Percentiles rank a stretch among this genome's conserved stretches.
phyloP scores from a whole-genome alignment of 305 asterid genomes.

The Solanum hybrid region DNA sequence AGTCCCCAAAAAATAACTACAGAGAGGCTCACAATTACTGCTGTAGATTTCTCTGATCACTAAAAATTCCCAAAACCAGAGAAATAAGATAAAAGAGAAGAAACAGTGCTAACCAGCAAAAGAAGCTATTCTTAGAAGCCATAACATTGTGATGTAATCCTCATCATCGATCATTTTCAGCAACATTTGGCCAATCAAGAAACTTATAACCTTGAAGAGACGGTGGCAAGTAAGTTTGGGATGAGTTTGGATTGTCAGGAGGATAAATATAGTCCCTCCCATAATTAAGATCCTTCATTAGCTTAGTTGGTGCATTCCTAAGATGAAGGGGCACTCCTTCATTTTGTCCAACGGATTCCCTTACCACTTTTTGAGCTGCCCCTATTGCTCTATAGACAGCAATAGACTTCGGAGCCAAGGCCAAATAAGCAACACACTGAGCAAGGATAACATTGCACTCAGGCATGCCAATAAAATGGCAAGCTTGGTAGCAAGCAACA shows the following conservation, averaged over 20 bases:
- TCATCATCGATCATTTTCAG: neutral
- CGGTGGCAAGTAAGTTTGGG: slow-evolving; percentile 60
- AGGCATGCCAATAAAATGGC: slow-evolving; percentile 78
- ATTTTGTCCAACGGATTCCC: slow-evolving; percentile 69
- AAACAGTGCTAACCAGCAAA: neutral
- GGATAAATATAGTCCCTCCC: slow-evolving; percentile 70
- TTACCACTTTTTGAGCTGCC: slow-evolving; percentile 51
- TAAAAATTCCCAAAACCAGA: neutral
- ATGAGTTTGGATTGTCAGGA: slow-evolving; percentile 44
- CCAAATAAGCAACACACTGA: slow-evolving; percentile 69
- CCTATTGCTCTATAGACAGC: slow-evolving; percentile 53
- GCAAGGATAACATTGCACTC: slow-evolving; percentile 72
- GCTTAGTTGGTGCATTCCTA: slow-evolving; percentile 87
- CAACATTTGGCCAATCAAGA: slow-evolving; percentile 44
- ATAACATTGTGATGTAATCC: neutral
- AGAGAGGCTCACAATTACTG: neutral
- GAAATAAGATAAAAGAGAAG: neutral
- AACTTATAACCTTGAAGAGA: slow-evolving; percentile 66
- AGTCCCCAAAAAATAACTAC: neutral
- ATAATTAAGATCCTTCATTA: slow-evolving; percentile 79
- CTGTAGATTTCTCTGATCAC: neutral
- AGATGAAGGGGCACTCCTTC: slow-evolving; percentile 75
- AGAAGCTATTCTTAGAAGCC: neutral
- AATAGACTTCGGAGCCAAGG: slow-evolving; percentile 75
- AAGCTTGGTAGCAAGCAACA: slow-evolving; percentile 76